Conservation (phyloP, 1,284 basidiomycete genomes). For the Crucibulum parvulum region DNA sequence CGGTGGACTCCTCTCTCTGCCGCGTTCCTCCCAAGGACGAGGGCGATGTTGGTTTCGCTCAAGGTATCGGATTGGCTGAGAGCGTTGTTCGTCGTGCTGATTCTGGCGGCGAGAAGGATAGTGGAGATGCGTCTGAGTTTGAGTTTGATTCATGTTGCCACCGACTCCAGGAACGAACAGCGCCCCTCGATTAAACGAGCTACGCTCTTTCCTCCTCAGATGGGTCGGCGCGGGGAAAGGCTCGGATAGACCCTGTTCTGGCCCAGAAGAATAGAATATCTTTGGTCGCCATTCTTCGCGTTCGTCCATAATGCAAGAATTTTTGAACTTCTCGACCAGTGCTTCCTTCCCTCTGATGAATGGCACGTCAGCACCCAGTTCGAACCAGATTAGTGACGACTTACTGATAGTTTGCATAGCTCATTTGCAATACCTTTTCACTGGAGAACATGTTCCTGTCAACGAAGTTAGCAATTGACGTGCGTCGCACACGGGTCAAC, state of each 20-base stretch:
- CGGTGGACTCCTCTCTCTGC: neutral
- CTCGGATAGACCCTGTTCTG: constrained; percentile 75
- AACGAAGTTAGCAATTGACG: neutral
- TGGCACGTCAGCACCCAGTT: constrained; percentile 4
- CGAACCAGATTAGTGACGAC: constrained; percentile 31
- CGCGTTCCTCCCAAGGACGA: neutral
- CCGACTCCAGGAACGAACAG: constrained; percentile 59
- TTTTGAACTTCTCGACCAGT: constrained; percentile 86
- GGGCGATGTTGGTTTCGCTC: neutral
- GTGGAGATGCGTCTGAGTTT: constrained; percentile 2
- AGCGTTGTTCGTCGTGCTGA: constrained; percentile 11
- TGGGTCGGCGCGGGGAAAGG: constrained; percentile 84
- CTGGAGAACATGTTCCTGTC: constrained; percentile 87
- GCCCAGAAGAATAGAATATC: constrained; percentile 82
- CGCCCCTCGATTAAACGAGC: constrained; percentile 75
- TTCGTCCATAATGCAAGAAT: constrained; percentile 86
- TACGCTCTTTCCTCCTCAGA: constrained; percentile 77
- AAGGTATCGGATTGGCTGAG: neutral
- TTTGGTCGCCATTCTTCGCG: constrained; percentile 82
- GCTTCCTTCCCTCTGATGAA: constrained; percentile 80
- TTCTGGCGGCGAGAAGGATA: constrained; percentile 20
- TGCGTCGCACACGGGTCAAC: neutral
- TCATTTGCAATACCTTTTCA: constrained; percentile 87
- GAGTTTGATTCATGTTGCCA: neutral
- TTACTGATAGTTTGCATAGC: constrained; percentile 87